phyloP scores from a whole-genome alignment of 257 asterid species.

The Thymus mandschuricus region DNA sequence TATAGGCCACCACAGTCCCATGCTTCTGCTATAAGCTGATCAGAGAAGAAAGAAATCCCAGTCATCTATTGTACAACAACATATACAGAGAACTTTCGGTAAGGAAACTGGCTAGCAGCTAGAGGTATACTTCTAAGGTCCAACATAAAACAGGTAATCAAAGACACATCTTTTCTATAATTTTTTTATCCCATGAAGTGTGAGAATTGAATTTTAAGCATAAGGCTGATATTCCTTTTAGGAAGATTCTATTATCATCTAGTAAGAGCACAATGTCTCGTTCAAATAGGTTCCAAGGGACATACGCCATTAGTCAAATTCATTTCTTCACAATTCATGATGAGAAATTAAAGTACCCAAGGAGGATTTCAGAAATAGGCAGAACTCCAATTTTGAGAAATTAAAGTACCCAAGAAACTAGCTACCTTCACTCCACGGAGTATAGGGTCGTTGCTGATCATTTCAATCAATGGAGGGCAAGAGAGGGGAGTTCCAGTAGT shows the following conservation, averaged over 20 bases:
- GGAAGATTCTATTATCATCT: neutral
- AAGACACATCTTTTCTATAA: neutral
- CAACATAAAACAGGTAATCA: neutral
- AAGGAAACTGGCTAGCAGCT: conserved; percentile 8
- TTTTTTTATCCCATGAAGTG: neutral
- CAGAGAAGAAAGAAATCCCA: conserved; percentile 25
- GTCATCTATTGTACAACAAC: conserved; percentile 14
- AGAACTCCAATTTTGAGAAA: too few species aligned
- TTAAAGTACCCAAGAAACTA: conserved; percentile 12
- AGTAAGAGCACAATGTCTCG: neutral
- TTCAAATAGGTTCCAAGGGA: conserved; percentile 11
- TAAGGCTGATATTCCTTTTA: neutral
- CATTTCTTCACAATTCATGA: neutral
- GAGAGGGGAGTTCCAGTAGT: conserved; percentile 91
- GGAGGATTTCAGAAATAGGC: neutral
- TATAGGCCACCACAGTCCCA: conserved; percentile 99
- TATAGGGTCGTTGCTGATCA: conserved; percentile 96
- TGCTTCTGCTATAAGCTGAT: conserved; percentile 96
- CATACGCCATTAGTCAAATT: conserved; percentile 15
- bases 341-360: neutral
- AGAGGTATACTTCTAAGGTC: neutral
- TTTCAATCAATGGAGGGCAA: conserved; percentile 82
- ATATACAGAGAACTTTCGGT: conserved; percentile 21
- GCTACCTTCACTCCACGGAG: conserved; percentile 85
- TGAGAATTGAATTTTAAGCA: neutral